phyloP scores from a whole-genome alignment of 768 basidiomycete genomes.

The Suillus weaverae region DNA sequence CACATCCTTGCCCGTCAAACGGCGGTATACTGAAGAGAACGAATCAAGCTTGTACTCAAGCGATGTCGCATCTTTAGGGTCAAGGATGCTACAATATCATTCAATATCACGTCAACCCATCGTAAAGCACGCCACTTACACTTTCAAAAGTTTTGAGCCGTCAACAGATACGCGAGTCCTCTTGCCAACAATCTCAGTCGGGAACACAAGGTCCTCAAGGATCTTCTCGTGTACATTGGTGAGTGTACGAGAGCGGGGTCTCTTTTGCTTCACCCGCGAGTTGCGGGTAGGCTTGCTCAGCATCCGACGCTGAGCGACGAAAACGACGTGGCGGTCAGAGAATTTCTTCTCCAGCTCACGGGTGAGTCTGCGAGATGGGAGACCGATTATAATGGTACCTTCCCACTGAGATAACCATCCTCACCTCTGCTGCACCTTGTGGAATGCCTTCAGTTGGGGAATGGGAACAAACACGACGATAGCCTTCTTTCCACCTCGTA shows the following conservation, averaged over 20 bases:
- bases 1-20: conserved; percentile 95
- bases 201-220: conserved; percentile 98
- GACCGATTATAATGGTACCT: conserved; percentile 11
- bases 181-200: conserved; percentile 99
- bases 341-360: conserved; percentile 99
- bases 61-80: conserved; percentile 96
- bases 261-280: conserved; percentile 91
- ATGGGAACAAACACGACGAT: conserved; percentile 98
- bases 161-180: conserved; percentile 91
- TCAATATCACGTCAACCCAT: conserved; percentile 17
- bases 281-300: conserved; percentile 95
- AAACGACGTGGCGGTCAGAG: conserved; percentile 98
- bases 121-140: conserved; percentile 59
- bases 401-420: neutral
- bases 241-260: conserved; percentile 94
- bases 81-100: conserved; percentile 71
- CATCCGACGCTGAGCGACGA: conserved; percentile 98
- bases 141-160: conserved; percentile 94
- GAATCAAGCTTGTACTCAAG: conserved; percentile 99
- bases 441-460: conserved; percentile 97
- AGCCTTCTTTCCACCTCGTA: conserved; percentile 99
- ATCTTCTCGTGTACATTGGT: conserved; percentile 98
- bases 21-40: conserved; percentile 95
- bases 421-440: conserved; percentile 94
- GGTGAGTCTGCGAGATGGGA: conserved; percentile 68